Base-by-base conservation (phyloP, 345 rosid species). In the Aethionema arabicum region DNA sequence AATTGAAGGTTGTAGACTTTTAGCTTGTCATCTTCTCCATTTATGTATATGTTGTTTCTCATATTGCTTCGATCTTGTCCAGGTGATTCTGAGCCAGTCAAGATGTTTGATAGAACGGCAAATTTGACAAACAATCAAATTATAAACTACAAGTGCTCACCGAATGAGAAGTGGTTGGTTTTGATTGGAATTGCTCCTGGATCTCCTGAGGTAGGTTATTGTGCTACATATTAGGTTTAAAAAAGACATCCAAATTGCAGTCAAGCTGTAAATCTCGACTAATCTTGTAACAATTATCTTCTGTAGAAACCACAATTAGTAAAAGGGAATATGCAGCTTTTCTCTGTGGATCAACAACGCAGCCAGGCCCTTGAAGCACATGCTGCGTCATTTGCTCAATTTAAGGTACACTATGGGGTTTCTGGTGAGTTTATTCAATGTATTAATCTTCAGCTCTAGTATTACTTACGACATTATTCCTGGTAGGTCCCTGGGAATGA, bases 361-460 rank as follows among this genome's bases (percentile, higher is more conserved):
- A 95, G 96, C 78, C 99, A 95, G 80, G 91, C 92, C 45, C 92
- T 95, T 69, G 99, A 95, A 76, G 99, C 97, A 32, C 99, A 95
- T 83, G 97, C 99, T 72, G 99, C 99, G 2, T 79, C 99, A 61
- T 93, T 90, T 77, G 97, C 97, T 12, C 87, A 83, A 59, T 83
- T 83, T 61, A 93, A 88, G 79, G 99, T 90, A 64, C 40, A 48
- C 61, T 31, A 43, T 27, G 54, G 56, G 30, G 4, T 56, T 51
- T 46, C 27, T 66, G 21, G 47, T 2, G 30, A 52, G 35, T 53
- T 59, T 32, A 39, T 52, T 32, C 27, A 9, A 27, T 62, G 32
- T 32, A 54, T 14, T 72, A 46, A 41, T 61, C 52, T 53, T 29
- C 37, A 66, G 29, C 48, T 55, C 43, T 56, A 32, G 57, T 32